Base-by-base conservation (phyloP, 768 basidiomycete species). In the Panus rudis region DNA sequence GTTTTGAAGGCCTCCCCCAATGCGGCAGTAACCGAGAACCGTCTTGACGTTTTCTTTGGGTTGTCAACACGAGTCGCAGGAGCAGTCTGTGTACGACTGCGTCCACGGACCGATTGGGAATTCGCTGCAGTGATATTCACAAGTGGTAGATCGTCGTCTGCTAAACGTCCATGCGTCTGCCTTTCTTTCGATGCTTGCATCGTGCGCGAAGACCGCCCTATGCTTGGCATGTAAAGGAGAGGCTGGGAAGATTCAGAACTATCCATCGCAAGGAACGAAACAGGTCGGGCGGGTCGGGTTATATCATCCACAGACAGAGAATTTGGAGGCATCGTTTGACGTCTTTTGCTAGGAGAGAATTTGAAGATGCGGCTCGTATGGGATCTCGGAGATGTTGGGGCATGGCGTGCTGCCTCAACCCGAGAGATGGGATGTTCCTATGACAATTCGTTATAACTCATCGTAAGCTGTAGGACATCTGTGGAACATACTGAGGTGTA, bases 381-480 rank as follows among this genome's bases (percentile, higher is more conserved):
- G 33, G 16, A 8, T 35, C 33, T 17, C 7, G 33, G 33, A 20
- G 33, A 8, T 14, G 10, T 35, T 14, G 21, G 41, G 32, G 10
- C 35, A 34, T 17, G 23, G 46, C 19, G 31, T 32, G 7, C 21
- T 30, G 17, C 24, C 28, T 17, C 31, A 13, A 19, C 39, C 26
- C 14, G 21, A 4, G 55, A 49, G 10, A 57, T 60, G 3, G 58
- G 56, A 42, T 57, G 56, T 28, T 57, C 50, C 58, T 60, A 37
- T 13, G 23, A 4, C 17, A 17, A 22, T 13, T 3, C 2, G 4
- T 21, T 2, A 3, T 7, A 1, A 25, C 17, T 17, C n/a, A 37
- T 16, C 17, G 4, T 20, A 27, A 12, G 10, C 16, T 20, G 10
- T n/a, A 32, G 4, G 11, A 12, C n/a, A 20, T 26, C 12, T 11